phyloP scores from a whole-genome alignment of 1,284 basidiomycete genomes.

The Flammula alnicola region DNA sequence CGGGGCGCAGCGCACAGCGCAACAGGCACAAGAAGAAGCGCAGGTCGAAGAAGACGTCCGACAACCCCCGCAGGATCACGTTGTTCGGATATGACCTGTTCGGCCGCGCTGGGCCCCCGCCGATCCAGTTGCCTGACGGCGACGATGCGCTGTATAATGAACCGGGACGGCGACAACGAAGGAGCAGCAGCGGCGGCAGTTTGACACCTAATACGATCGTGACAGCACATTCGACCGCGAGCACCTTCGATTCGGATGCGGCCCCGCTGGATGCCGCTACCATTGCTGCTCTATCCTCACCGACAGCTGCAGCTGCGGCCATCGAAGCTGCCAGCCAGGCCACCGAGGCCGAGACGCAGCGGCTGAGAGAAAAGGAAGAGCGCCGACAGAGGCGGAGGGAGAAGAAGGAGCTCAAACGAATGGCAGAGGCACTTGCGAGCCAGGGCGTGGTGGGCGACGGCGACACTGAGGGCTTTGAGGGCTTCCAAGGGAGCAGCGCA shows the following conservation, averaged over 20 bases:
- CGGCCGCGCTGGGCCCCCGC: slow-evolving; percentile 44
- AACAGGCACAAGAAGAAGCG: slow-evolving; percentile 40
- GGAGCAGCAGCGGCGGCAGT: slow-evolving; percentile 16
- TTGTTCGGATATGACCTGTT: slow-evolving; percentile 70
- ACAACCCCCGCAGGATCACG: slow-evolving; percentile 43
- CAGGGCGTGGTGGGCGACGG: no score
- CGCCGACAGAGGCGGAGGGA: slow-evolving; percentile 48
- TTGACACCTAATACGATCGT: slow-evolving; percentile 13
- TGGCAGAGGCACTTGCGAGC: slow-evolving; percentile 45
- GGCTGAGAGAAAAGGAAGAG: slow-evolving; percentile 50
- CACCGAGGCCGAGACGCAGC: slow-evolving; percentile 42
- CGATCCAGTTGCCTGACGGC: slow-evolving; percentile 62
- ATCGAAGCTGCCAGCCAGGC: slow-evolving; percentile 17
- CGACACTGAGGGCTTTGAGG: slow-evolving; percentile 53
- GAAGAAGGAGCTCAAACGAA: slow-evolving; percentile 50
- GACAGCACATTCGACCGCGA: slow-evolving; percentile 43
- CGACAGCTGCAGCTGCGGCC: slow-evolving; percentile 39
- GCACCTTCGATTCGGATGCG: slow-evolving; percentile 70
- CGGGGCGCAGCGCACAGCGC: slow-evolving; percentile 41
- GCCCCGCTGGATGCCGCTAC: slow-evolving; percentile 59
- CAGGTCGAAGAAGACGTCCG: slow-evolving; percentile 20
- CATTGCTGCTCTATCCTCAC: slow-evolving; percentile 50
- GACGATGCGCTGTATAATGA: slow-evolving; percentile 39
- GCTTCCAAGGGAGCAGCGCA: slow-evolving; percentile 56
- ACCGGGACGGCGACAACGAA: slow-evolving; percentile 11